phyloP scores from a whole-genome alignment of 1,284 basidiomycete genomes.

The Hortiboletus rubellus region DNA sequence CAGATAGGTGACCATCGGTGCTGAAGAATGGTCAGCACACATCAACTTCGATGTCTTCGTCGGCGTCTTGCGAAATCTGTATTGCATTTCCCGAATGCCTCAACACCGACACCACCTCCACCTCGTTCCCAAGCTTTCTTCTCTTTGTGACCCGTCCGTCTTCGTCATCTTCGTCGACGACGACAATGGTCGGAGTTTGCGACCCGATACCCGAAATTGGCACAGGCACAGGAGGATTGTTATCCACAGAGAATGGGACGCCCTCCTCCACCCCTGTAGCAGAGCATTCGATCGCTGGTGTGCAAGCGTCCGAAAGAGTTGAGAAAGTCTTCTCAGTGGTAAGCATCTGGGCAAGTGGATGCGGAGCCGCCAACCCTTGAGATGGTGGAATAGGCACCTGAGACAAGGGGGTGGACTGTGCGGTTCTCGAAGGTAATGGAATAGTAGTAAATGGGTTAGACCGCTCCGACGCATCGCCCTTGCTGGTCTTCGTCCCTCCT shows the following conservation, averaged over 20 bases:
- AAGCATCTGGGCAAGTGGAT: background rate
- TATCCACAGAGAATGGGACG: slow-evolving; percentile 15
- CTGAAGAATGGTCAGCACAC: slow-evolving; percentile 21
- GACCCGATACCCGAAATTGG: slow-evolving; percentile 34
- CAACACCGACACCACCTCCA: background rate
- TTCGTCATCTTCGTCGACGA: slow-evolving; percentile 58
- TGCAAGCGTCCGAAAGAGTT: slow-evolving; percentile 16
- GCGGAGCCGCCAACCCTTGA: background rate
- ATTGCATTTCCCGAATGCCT: background rate
- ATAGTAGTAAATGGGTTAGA: slow-evolving; percentile 41
- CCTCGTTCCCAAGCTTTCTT: slow-evolving; percentile 36
- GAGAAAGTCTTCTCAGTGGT: background rate
- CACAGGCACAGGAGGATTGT: slow-evolving; percentile 24
- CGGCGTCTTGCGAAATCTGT: slow-evolving; percentile 13
- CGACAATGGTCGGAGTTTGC: slow-evolving; percentile 48
- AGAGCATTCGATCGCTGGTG: background rate
- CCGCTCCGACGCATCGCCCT: slow-evolving; percentile 14
- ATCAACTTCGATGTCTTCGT: slow-evolving; percentile 34
- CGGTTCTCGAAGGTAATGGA: slow-evolving; percentile 36
- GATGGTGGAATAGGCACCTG: background rate
- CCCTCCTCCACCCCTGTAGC: slow-evolving; percentile 20
- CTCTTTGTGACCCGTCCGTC: slow-evolving; percentile 56
- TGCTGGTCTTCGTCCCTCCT: slow-evolving; percentile 10
- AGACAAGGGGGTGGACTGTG: slow-evolving; percentile 15
- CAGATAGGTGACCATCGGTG: background rate